Evolutionary conservation across 148 eudicot genomes (phyloP).

Genomic region (Simmondsia chinensis): DNA sequence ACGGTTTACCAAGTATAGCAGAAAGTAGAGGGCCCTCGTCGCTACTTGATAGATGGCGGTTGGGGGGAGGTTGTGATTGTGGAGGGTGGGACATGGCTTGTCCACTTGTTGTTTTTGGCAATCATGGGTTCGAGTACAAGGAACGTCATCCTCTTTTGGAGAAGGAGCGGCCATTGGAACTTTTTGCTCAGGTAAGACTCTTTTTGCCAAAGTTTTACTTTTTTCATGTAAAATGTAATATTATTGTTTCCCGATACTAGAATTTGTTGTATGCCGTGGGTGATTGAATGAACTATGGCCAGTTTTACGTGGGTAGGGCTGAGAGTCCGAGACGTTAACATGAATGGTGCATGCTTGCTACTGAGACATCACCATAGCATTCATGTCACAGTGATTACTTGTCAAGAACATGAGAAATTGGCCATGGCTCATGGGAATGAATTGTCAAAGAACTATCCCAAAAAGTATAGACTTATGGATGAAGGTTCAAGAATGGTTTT

Average conservation of each 20-base stretch:
- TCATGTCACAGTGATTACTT: no score
- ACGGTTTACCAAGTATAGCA: conserved; percentile 47
- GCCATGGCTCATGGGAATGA: no score
- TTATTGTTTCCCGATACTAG: not conserved
- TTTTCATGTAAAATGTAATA: not conserved
- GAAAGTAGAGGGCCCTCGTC: conserved; percentile 64
- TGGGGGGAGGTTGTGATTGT: conserved; percentile 90
- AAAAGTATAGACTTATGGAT: no score
- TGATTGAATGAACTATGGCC: no score
- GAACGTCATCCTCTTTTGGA: conserved; percentile 22
- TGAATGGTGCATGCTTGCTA: no score
- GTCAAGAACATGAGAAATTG: no score
- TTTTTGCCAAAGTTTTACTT: not conserved
- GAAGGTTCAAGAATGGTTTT: no score
- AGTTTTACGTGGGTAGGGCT: no score
- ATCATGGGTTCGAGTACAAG: conserved; percentile 23
- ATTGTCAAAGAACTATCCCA: no score
- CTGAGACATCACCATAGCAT: no score
- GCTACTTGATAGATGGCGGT: conserved; percentile 78
- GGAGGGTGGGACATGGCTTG: conserved; percentile 99
- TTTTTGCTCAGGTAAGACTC: conserved; percentile 54
- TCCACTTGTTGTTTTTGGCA: conserved; percentile 56
- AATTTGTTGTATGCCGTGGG: no score
- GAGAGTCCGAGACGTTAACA: no score
- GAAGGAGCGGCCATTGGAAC: conserved; percentile 39